These are phyloP conservation scores for Vaucheria bursata DNA, from an alignment of 352 stramenopile genomes.

Conservation along the genomic window DNA sequence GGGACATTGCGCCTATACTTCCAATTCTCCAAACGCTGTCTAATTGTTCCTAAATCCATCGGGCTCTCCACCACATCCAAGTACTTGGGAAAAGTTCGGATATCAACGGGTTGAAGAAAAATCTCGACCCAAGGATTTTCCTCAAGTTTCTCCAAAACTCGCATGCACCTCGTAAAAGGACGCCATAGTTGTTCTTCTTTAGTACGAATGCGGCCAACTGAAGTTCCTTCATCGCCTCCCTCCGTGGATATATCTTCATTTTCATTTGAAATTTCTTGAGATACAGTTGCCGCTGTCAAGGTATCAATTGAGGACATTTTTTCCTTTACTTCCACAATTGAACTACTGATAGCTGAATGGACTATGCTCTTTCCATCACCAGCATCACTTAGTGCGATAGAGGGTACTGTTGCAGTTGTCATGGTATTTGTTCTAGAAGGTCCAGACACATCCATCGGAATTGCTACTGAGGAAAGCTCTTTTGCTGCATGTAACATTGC, in stretches of 20 bases:
- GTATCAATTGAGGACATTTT: too few species aligned
- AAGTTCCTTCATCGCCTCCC: conserved; percentile 19
- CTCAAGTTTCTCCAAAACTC: conserved; percentile 15
- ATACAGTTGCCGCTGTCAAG: neutral
- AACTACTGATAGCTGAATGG: too few species aligned
- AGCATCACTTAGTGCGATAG: too few species aligned
- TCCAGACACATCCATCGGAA: neutral
- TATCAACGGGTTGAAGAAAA: conserved; percentile 2
- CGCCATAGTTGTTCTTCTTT: conserved; percentile 29
- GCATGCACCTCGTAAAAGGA: conserved; percentile 26
- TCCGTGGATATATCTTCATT: neutral
- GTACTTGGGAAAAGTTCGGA: neutral
- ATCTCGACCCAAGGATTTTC: conserved; percentile 14
- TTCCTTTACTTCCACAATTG: too few species aligned
- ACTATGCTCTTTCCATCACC: too few species aligned
- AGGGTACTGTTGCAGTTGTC: too few species aligned
- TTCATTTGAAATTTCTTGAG: neutral
- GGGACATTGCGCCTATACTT: conserved; percentile 60
- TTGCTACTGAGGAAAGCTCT: too few species aligned
- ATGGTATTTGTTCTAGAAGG: too few species aligned
- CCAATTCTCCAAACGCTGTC: conserved; percentile 58
- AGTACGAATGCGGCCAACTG: neutral
- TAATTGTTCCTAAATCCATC: conserved; percentile 78
- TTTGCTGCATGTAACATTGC: too few species aligned
- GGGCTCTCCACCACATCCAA: conserved; percentile 49